Percentiles rank a stretch among this genome's conserved stretches.
Evolutionary conservation across 805 yeast genomes (phyloP).

Genomic region (Candida tallmaniae): DNA sequence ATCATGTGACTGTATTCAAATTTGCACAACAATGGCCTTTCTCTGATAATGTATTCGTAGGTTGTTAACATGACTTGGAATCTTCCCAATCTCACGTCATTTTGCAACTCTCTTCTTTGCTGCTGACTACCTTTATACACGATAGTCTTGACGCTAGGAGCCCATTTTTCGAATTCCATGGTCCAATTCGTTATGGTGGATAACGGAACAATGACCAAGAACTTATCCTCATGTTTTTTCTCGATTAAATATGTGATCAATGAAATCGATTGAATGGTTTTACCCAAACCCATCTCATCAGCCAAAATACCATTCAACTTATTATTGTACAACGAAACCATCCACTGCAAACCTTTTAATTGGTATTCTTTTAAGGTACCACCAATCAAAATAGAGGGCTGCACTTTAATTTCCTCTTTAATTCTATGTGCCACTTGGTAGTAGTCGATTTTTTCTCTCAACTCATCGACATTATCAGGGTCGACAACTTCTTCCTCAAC

Average conservation of each 20-base stretch:
- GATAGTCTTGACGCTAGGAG: constrained; percentile 68
- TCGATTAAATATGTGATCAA: constrained; percentile 68
- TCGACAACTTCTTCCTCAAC: constrained; percentile 13
- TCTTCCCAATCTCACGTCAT: constrained; percentile 60
- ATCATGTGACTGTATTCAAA: constrained; percentile 83
- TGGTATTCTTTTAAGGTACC: constrained; percentile 78
- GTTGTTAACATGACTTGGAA: constrained; percentile 78
- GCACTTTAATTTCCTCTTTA: constrained; percentile 60
- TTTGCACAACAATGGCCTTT: constrained; percentile 63
- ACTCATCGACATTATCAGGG: constrained; percentile 44
- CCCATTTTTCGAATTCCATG: constrained; percentile 83
- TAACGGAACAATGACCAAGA: constrained; percentile 75
- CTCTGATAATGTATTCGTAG: constrained; percentile 76
- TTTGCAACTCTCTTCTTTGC: constrained; percentile 62
- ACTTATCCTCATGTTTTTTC: constrained; percentile 63
- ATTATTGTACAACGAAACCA: constrained; percentile 59
- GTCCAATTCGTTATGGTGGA: constrained; percentile 87
- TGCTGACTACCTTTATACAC: constrained; percentile 76
- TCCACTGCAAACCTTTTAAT: constrained; percentile 61
- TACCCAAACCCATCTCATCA: constrained; percentile 68
- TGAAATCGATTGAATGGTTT: constrained; percentile 74
- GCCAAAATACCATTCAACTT: constrained; percentile 61
- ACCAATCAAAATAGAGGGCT: constrained; percentile 68
- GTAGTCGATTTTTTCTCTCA: constrained; percentile 67
- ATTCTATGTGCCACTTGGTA: constrained; percentile 78